These are phyloP conservation scores for Hyparrhenia diplandra DNA, from an alignment of 176 grass and related monocot species.

Conservation along the genomic window DNA sequence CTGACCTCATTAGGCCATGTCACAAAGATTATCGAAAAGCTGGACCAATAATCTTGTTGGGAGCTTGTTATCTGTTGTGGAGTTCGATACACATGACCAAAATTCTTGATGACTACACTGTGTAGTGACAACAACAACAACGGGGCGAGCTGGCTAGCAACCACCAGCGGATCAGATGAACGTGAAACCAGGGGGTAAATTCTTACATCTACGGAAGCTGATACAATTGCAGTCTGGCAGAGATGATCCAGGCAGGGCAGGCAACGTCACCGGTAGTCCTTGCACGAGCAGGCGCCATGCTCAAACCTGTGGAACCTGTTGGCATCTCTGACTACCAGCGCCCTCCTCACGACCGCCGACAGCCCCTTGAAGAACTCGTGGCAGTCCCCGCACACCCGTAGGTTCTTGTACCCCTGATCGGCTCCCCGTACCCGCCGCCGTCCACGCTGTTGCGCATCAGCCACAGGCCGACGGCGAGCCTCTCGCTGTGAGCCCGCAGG, in stretches of 20 bases:
- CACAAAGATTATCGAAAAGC: neutral
- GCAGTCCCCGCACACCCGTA: slow-evolving; percentile 39
- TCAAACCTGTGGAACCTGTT: slow-evolving; percentile 53
- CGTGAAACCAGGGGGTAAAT: too few relatives aligned
- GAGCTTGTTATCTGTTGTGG: too few relatives aligned
- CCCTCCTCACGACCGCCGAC: slow-evolving; percentile 1
- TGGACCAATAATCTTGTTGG: neutral
- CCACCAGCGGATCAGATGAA: too few relatives aligned
- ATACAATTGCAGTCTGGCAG: neutral
- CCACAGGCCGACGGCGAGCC: slow-evolving; percentile 44
- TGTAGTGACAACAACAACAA: too few relatives aligned
- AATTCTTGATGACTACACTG: neutral
- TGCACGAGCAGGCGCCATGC: slow-evolving; percentile 33
- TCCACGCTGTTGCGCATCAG: neutral
- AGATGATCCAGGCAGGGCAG: neutral
- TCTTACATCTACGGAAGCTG: neutral
- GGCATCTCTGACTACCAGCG: slow-evolving; percentile 38
- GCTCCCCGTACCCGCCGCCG: neutral
- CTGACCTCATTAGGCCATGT: neutral
- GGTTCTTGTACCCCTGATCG: slow-evolving; percentile 55
- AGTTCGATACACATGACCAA: neutral
- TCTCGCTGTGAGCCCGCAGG: slow-evolving; percentile 47
- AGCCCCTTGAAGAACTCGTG: slow-evolving; percentile 44
- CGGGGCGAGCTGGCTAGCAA: neutral
- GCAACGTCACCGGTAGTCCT: slow-evolving; percentile 28